Base-by-base conservation (phyloP, 129 eudicot genomes). In the Oenanthe sinensis region DNA sequence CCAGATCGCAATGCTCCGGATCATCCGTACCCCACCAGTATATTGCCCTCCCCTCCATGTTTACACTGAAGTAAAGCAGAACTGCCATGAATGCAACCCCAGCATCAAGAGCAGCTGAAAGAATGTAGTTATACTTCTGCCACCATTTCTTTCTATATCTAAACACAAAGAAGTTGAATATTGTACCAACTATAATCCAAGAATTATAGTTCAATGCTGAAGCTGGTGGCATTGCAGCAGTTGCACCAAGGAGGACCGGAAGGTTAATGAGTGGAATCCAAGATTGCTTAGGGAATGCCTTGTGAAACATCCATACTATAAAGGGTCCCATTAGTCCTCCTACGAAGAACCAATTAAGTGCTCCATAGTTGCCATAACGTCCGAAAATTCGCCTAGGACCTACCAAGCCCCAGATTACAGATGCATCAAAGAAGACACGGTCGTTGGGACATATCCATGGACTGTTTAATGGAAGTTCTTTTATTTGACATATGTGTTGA, bases 41-140 rank as follows among this genome's bases (percentile, higher is more conserved):
- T 16, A 93, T 20, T 6, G 71, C 77, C 4, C 73, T 70, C 1
- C 72, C 75, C 40, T 82, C 76, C 81, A 79, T 85, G 1, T 79
- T 68, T 12, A 87, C 79, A 4, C 68, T 52, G 77, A 90, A 93
- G 77, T 85, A 93, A n/a, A 93, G 26, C 60, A 90, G 71, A 46
- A 88, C 87, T 0, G 86, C 90, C 96, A 93, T 93, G 75, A 91
- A 93, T 19, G 98, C 98, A 40, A 88, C 80, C 3, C 97, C 97
- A 0, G 97, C 97, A 82, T 93, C 98, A 63, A 93, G 63, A 2
- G 88, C 97, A 0, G 92, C 98, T 10, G 98, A 93, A 0, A 93
- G 90, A 0, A 93, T 84, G 36, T 93, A 93, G 42, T 93, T 93
- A 75, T 93, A 93, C 85, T 82, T 88, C 46, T 85, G 80, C 98